phyloP scores from a whole-genome alignment of 208 protist genomes.

The Crithidia acanthocephali region DNA sequence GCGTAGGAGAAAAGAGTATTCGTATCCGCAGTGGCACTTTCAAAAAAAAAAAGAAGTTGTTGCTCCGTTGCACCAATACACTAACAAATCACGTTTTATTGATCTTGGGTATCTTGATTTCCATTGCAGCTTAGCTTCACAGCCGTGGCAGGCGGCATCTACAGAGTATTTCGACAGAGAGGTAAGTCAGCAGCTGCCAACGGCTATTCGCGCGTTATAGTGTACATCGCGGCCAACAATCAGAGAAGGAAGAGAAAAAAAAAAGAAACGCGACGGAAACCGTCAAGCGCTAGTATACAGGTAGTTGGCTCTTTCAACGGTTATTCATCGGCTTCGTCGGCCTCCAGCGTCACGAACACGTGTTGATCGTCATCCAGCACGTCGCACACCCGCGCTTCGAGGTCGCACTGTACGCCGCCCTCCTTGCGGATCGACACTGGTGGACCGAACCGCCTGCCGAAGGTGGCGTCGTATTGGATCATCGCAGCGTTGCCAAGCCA shows the following conservation, averaged over 20 bases:
- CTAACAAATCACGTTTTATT: no score
- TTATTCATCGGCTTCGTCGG: constrained; percentile 21
- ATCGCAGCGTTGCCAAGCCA: constrained; percentile 91
- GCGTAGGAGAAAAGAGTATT: no score
- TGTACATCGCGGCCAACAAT: no score
- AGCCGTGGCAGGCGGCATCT: no score
- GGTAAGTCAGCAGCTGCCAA: no score
- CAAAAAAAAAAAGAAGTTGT: no score
- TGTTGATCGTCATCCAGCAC: constrained; percentile 85
- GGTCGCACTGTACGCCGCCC: constrained; percentile 79
- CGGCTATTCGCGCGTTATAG: no score
- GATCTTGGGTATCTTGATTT: no score
- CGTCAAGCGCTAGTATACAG: neutral
- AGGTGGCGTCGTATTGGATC: constrained; percentile 86
- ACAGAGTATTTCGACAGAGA: no score
- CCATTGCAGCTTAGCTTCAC: no score
- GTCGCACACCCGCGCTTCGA: constrained; percentile 69
- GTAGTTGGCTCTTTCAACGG: neutral
- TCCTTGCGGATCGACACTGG: constrained; percentile 82
- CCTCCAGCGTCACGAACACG: constrained; percentile 76
- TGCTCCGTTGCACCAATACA: no score
- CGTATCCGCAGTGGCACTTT: no score
- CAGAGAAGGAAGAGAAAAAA: neutral
- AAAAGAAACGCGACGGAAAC: neutral
- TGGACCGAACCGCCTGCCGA: constrained; percentile 69